phyloP scores from a whole-genome alignment of 768 basidiomycete genomes.

The Pleurotus citrinopileatus region DNA sequence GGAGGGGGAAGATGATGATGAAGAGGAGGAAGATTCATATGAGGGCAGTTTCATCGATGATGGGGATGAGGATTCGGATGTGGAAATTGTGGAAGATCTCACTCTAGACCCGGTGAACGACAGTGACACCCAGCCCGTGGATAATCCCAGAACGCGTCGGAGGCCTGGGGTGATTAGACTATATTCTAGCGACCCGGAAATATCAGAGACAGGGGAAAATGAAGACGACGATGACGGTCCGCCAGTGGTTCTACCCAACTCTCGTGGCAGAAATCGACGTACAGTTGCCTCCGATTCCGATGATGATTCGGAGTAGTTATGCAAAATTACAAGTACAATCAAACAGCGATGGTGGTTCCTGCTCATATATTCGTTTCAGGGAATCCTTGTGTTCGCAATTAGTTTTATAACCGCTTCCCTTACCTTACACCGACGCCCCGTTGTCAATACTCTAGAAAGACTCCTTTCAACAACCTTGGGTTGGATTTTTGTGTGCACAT shows the following conservation, averaged over 20 bases:
- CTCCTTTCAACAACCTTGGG: no score
- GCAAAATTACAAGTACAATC: background rate
- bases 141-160: no score
- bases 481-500: no score
- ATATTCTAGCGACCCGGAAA: background rate
- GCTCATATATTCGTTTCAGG: no score
- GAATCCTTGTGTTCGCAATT: no score
- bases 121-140: no score
- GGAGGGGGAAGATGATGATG: conserved; percentile 16
- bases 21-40: conserved; percentile 36
- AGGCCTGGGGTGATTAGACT: no score
- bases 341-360: background rate
- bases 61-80: conserved; percentile 10
- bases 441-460: no score
- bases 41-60: conserved; percentile 61
- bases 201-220: conserved; percentile 9
- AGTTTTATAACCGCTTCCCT: no score
- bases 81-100: conserved; percentile 13
- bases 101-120: background rate
- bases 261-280: background rate
- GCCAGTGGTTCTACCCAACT: background rate
- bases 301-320: no score
- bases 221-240: conserved; percentile 14
- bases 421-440: no score
- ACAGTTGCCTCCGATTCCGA: background rate